Percentiles rank a stretch among this genome's conserved stretches.
These are phyloP conservation scores for Stephanocyclus meneghinianus DNA, from an alignment of 352 stramenopile genomes.

Conservation along the genomic window DNA sequence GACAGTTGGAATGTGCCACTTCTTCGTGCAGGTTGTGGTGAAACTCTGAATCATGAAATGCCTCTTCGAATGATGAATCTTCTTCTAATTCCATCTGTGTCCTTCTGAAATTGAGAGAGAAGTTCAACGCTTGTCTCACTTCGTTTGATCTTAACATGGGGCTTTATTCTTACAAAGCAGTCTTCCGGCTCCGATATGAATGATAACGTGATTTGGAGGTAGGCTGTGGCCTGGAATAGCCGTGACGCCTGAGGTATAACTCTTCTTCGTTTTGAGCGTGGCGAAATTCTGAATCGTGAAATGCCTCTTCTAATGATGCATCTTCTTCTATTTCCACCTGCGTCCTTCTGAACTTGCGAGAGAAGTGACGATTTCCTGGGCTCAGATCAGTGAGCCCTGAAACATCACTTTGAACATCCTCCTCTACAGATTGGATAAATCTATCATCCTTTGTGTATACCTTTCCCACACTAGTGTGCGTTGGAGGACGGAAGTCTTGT, in stretches of 20 bases:
- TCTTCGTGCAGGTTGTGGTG: constrained; percentile 21
- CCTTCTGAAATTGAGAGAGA: constrained; percentile 25
- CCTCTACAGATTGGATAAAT: constrained; percentile 39
- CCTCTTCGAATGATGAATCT: constrained; percentile 45
- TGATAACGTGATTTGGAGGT: neutral
- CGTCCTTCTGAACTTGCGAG: constrained; percentile 21
- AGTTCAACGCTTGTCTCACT: neutral
- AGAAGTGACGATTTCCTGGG: constrained; percentile 25
- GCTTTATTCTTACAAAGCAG: neutral
- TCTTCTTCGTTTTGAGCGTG: constrained; percentile 31
- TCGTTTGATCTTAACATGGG: neutral
- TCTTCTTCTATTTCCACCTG: constrained; percentile 45
- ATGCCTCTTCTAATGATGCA: constrained; percentile 45
- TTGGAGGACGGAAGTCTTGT: constrained; percentile 14
- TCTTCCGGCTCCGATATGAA: neutral
- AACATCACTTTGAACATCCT: constrained; percentile 49
- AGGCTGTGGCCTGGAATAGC: constrained; percentile 1
- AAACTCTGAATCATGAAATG: constrained; percentile 47
- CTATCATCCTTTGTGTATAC: constrained; percentile 21
- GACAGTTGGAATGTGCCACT: constrained; percentile 14
- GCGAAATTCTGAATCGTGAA: constrained; percentile 42
- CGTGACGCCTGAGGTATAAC: constrained; percentile 20
- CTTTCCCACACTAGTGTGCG: constrained; percentile 10
- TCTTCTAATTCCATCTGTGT: constrained; percentile 39
- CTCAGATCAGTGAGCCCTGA: constrained; percentile 45